Conservation (phyloP, 345 rosid genomes). For the Rhodamnia rubescens region DNA sequence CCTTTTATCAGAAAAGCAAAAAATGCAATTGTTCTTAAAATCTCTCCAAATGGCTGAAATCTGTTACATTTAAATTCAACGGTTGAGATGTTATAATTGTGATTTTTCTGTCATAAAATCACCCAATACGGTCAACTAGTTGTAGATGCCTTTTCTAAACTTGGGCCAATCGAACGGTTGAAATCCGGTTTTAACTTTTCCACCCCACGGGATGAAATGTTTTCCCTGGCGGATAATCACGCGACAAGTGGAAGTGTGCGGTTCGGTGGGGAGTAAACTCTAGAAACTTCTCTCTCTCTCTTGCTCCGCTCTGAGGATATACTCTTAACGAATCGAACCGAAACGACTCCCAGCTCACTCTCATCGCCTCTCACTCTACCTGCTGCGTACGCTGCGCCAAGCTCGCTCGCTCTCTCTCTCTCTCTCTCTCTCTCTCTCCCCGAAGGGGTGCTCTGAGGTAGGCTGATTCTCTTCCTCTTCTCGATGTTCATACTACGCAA, state of each 20-base stretch:
- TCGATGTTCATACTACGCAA: background rate
- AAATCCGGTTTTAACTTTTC: background rate
- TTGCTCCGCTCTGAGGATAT: background rate
- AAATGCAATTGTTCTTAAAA: background rate
- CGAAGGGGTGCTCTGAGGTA: slow-evolving; percentile 45
- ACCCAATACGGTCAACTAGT: too few species aligned
- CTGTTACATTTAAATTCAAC: background rate
- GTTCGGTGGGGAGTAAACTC: background rate
- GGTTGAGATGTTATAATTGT: background rate
- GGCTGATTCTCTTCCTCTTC: background rate
- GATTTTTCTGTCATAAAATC: too few species aligned
- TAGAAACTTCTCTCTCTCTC: background rate
- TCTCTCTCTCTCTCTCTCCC: background rate
- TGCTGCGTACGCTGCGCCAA: background rate
- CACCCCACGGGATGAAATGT: background rate
- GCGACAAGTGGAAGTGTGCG: background rate
- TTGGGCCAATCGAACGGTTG: background rate
- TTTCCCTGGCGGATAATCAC: background rate
- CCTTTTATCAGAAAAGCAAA: background rate
- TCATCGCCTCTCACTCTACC: background rate
- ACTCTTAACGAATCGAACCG: background rate
- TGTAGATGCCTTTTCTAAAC: background rate
- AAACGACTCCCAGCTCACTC: rapidly evolving
- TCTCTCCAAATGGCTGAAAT: background rate
- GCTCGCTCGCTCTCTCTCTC: background rate